phyloP scores from a whole-genome alignment of 2,329 filamentous ascomycete genomes.

The Zopfia rhizophila region DNA sequence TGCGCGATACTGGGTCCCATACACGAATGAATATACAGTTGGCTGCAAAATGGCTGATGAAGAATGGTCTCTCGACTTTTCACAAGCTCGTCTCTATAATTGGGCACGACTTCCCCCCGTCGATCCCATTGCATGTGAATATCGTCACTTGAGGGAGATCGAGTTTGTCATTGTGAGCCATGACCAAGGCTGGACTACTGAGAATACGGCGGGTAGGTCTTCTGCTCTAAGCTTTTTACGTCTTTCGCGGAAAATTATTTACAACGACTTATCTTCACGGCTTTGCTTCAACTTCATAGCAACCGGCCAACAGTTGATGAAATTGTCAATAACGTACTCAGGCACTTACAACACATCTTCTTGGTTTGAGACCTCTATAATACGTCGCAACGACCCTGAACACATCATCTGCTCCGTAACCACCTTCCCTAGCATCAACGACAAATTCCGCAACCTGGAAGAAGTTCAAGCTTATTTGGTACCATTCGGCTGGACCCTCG shows the following conservation, averaged over 20 bases:
- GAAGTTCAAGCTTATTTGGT: not conserved
- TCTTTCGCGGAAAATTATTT: too few species aligned
- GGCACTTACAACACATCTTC: slow-evolving; percentile 31
- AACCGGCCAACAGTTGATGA: too few species aligned
- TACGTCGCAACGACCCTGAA: too few species aligned
- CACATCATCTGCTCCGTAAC: too few species aligned
- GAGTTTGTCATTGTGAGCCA: slow-evolving; percentile 31
- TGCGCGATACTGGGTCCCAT: slow-evolving; percentile 26
- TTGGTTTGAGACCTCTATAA: slow-evolving; percentile 31
- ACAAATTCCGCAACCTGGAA: too few species aligned
- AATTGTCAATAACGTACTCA: not conserved
- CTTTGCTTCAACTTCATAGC: too few species aligned
- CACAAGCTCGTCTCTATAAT: slow-evolving; percentile 17
- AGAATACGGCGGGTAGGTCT: slow-evolving; percentile 8
- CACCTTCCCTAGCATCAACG: too few species aligned
- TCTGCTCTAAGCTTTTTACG: too few species aligned
- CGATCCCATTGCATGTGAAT: slow-evolving; percentile 1
- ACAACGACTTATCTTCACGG: too few species aligned
- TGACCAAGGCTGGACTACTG: slow-evolving; percentile 34
- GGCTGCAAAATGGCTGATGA: slow-evolving; percentile 13
- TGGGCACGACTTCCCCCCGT: slow-evolving; percentile 3
- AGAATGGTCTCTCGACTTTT: slow-evolving; percentile 15
- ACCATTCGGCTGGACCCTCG: slow-evolving; percentile 1
- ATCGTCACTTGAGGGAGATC: slow-evolving; percentile 25
- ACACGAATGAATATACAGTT: not conserved